Conservation (phyloP, 2,329 filamentous ascomycete species). For the Onygenales sp. region DNA sequence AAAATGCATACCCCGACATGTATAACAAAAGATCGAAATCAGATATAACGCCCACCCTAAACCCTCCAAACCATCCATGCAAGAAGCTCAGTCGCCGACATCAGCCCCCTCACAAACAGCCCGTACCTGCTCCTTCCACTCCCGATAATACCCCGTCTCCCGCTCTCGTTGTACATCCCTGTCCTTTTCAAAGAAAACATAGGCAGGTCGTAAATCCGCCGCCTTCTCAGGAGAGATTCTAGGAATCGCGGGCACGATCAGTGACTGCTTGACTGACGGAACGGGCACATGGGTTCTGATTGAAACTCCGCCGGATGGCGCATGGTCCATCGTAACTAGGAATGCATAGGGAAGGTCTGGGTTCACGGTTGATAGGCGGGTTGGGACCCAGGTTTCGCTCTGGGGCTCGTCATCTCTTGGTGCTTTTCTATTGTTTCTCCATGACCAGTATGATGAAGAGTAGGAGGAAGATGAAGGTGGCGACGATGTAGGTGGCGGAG, state of each 20-base stretch:
- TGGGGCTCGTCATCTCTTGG: neutral
- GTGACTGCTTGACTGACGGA: constrained; percentile 1
- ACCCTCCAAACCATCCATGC: neutral
- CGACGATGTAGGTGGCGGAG: constrained; percentile 2
- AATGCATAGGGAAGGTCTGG: constrained; percentile 8
- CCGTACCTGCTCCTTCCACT: constrained; percentile 27
- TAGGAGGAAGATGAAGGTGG: neutral
- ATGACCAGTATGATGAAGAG: neutral
- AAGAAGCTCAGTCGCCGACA: constrained; percentile 6
- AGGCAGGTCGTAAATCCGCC: constrained; percentile 19
- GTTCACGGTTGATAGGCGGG: constrained; percentile 1
- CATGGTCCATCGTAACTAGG: constrained; percentile 3
- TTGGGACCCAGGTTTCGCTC: constrained; percentile 5
- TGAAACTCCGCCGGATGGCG: constrained; percentile 2
- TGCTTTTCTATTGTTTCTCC: neutral
- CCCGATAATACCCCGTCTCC: constrained; percentile 25
- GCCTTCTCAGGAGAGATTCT: constrained; percentile 3
- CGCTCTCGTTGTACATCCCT: constrained; percentile 24
- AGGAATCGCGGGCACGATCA: constrained; percentile 8
- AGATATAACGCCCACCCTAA: neutral
- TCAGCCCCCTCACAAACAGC: constrained; percentile 30
- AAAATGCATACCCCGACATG: neutral
- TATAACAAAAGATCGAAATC: neutral
- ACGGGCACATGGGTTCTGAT: constrained; percentile 6
- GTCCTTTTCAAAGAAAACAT: constrained; percentile 33